Conservation (phyloP, 176 grass and related monocot species). For the Bothriochloa decipiens region DNA sequence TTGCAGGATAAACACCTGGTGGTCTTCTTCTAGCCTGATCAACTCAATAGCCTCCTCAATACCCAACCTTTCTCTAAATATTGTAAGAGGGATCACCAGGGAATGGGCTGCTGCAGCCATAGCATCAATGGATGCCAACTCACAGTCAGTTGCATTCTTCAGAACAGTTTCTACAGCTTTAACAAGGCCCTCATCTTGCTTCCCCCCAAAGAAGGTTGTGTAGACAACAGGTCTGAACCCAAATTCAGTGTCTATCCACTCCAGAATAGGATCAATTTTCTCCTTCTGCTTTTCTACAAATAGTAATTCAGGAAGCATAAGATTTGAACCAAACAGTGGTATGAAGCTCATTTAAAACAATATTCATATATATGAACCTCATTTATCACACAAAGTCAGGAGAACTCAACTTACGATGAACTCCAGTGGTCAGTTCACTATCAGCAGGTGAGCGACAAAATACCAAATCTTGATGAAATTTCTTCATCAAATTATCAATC, state of each 20-base stretch:
- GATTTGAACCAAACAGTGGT: conserved; percentile 5
- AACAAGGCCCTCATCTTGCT: conserved; percentile 71
- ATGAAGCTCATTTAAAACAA: neutral
- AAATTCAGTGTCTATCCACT: conserved; percentile 85
- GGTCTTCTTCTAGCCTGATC: conserved; percentile 93
- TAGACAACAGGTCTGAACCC: conserved; percentile 70
- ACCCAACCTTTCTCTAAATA: conserved; percentile 64
- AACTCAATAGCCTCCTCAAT: conserved; percentile 90
- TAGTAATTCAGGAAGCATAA: conserved; percentile 16
- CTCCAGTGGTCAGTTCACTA: conserved; percentile 74
- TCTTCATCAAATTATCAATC: conserved; percentile 81
- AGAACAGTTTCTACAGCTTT: conserved; percentile 64
- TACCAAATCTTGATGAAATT: conserved; percentile 92
- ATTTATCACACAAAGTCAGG: conserved; percentile 14
- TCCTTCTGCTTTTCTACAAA: conserved; percentile 80
- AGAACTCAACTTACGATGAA: conserved; percentile 62
- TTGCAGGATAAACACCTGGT: conserved; percentile 62
- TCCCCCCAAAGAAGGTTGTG: conserved; percentile 81
- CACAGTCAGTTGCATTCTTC: conserved; percentile 65
- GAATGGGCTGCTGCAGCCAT: conserved; percentile 91
- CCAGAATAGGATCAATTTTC: conserved; percentile 85
- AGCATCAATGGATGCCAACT: conserved; percentile 92
- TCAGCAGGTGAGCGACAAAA: conserved; percentile 80
- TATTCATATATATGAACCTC: neutral
- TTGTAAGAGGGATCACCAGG: conserved; percentile 83